Conservation (phyloP, 768 basidiomycete species). For the Lactarius hengduanensis region DNA sequence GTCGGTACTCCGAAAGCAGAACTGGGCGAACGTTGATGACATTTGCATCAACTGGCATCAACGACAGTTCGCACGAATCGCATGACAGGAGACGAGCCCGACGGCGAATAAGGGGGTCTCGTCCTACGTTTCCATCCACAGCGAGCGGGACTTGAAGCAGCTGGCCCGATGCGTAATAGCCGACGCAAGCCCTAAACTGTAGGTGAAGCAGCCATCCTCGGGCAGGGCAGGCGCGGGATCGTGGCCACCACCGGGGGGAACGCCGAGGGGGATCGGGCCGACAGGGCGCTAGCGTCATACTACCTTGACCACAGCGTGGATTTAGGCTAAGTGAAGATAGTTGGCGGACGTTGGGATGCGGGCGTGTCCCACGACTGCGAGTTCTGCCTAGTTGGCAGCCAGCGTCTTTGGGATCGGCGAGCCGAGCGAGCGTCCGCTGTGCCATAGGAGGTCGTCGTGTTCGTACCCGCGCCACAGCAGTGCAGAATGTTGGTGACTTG, state of each 20-base stretch:
- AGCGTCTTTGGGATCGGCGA: too few relatives aligned
- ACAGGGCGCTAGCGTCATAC: too few relatives aligned
- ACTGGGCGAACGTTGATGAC: background rate
- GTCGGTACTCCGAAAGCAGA: background rate
- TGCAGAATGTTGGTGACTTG: background rate
- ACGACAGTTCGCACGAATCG: background rate
- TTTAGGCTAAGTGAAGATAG: too few relatives aligned
- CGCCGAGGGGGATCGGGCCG: too few relatives aligned
- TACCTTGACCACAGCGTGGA: too few relatives aligned
- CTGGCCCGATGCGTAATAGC: background rate
- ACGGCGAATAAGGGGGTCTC: background rate
- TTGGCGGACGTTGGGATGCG: too few relatives aligned
- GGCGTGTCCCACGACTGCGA: too few relatives aligned
- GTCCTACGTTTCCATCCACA: background rate
- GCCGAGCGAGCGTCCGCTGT: too few relatives aligned
- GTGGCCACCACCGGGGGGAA: background rate
- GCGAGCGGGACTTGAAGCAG: background rate
- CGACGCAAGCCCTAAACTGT: too few relatives aligned
- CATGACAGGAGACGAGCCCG: background rate
- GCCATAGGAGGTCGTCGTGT: background rate
- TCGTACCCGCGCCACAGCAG: background rate
- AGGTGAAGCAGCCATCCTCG: background rate
- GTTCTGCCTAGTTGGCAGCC: background rate
- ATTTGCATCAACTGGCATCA: background rate
- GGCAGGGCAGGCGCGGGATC: background rate